Evolutionary conservation across 345 rosid species (phyloP).

Genomic region (Eutrema yunnanense): DNA sequence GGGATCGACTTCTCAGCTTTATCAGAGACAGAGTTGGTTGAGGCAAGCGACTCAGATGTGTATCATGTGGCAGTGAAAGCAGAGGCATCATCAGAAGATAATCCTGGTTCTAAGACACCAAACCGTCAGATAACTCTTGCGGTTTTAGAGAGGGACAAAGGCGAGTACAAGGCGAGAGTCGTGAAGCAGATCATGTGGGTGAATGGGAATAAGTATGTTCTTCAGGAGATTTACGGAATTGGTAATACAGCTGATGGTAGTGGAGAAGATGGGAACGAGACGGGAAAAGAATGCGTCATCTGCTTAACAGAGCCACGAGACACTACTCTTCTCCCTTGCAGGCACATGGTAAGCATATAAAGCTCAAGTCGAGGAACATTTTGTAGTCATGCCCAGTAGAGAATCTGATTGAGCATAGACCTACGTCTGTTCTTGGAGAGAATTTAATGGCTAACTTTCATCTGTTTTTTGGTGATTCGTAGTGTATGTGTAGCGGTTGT

Average conservation of each 20-base stretch:
- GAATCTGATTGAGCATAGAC: neutral
- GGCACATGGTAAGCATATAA: conserved; percentile 67
- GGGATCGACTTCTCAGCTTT: conserved; percentile 66
- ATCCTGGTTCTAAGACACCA: conserved; percentile 18
- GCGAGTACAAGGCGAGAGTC: conserved; percentile 47
- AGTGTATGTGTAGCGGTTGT: conserved; percentile 93
- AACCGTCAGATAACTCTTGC: conserved; percentile 65
- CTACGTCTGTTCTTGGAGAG: neutral
- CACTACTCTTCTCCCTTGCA: conserved; percentile 81
- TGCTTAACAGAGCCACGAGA: conserved; percentile 83
- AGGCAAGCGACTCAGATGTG: conserved; percentile 37
- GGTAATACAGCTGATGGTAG: conserved; percentile 51
- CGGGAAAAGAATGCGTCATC: conserved; percentile 82
- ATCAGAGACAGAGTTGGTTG: conserved; percentile 44
- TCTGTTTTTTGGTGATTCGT: conserved; percentile 14
- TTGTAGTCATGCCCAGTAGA: no score
- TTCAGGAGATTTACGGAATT: conserved; percentile 91
- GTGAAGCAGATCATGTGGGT: conserved; percentile 75
- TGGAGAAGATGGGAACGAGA: conserved; percentile 47
- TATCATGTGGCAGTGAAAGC: conserved; percentile 78
- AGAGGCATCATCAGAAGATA: conserved; percentile 50
- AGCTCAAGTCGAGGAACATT: no score
- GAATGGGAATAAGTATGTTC: conserved; percentile 55
- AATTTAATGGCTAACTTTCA: neutral
- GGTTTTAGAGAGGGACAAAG: conserved; percentile 58